Base-by-base conservation (phyloP, 73 alveolate species). In the Paramecium sexaurelia region DNA sequence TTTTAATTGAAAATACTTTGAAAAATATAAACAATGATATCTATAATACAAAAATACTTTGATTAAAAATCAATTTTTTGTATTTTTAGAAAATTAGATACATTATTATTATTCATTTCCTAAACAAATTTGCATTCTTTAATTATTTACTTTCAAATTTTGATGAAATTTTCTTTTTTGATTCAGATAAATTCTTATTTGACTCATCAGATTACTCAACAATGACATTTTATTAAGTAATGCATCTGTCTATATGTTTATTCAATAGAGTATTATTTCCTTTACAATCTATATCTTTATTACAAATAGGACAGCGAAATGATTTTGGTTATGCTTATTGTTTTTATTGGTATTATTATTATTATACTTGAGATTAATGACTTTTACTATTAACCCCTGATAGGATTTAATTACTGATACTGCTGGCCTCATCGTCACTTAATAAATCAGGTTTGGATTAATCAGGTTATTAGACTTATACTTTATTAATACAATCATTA, bases 271-370 rank as follows among this genome's bases (percentile, higher is more conserved):
- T 67, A 39, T 75, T 78, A 36, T 87, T 87, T 35, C 93, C 93
- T 27, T 68, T 67, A 40, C 89, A 87, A 67, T 87, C 93, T 0
- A 87, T 40, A 9, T 87, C 75, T 22, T 57, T 26, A 67, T 36
- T 36, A 41, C 93, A 87, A 5, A 87, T 87, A 10, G 93, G 93
- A 24, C 93, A 87, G 19, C 17, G 32, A 87, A 87, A 87, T 6
- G 47, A 17, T 22, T 78, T 87, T 0, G 93, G 93, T 33, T 56
- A 19, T 11, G 84, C 75, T 20, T 84, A 55, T 84, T 47, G 29
- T 84, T 84, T 84, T 51, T 55, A 51, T 32, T 84, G 29, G 67
- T 7, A 84, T 24, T 32, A 32, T 40, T 37, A 29, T 47, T 84
- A 35, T 71, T 6, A 43, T 7, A 17, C 56, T 55, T 84, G 43